Evolutionary conservation across 1,139 yeast species (phyloP).

Genomic region (Lodderomyces metapsilosis): DNA sequence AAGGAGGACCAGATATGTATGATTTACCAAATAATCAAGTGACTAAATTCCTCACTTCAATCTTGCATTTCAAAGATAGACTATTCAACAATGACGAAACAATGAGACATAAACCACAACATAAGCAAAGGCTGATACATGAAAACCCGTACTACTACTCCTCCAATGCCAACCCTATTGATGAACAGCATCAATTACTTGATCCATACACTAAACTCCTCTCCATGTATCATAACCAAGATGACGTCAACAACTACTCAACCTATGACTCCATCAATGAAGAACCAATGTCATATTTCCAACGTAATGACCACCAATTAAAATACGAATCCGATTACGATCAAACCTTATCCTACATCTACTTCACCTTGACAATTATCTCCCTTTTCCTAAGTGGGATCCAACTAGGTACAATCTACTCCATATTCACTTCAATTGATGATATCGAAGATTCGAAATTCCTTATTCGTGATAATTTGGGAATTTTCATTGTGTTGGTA

Average conservation of each 20-base stretch:
- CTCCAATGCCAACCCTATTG: slow-evolving; percentile 2
- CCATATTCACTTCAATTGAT: slow-evolving; percentile 26
- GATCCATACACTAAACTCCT: slow-evolving; percentile 15
- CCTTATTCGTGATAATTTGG: slow-evolving; percentile 29
- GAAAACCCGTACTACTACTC: slow-evolving; percentile 11
- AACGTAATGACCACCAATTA: slow-evolving; percentile 20
- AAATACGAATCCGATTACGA: slow-evolving; percentile 37
- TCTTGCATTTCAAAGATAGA: slow-evolving; percentile 14
- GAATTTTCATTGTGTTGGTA: slow-evolving; percentile 32
- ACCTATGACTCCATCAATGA: slow-evolving; percentile 36
- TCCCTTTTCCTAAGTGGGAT: slow-evolving; percentile 43
- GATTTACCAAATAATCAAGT: slow-evolving; percentile 4
- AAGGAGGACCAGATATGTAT: background rate
- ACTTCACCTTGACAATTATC: slow-evolving; percentile 35
- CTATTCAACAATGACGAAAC: slow-evolving; percentile 5
- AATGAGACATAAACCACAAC: slow-evolving; percentile 2
- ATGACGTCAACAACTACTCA: slow-evolving; percentile 4
- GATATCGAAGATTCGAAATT: slow-evolving; percentile 23
- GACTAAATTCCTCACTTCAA: slow-evolving; percentile 11
- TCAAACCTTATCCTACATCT: slow-evolving; percentile 34
- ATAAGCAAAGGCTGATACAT: background rate
- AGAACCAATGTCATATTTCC: slow-evolving; percentile 23
- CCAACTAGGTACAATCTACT: slow-evolving; percentile 43
- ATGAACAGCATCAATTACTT: slow-evolving; percentile 3
- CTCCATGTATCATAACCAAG: slow-evolving; percentile 8